Conservation (phyloP, 2,329 filamentous ascomycete genomes). For the Xylaria sp. region DNA sequence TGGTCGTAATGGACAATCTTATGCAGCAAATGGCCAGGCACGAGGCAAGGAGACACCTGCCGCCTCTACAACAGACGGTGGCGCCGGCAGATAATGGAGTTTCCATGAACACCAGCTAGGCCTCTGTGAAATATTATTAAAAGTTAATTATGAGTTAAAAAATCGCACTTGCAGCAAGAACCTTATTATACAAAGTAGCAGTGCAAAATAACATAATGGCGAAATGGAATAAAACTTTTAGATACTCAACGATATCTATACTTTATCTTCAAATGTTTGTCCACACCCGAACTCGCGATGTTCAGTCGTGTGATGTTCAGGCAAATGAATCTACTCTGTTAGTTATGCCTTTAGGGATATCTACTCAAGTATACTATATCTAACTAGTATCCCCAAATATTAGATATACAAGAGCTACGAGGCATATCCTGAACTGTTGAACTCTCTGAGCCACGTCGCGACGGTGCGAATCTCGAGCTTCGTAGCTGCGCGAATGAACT, state of each 20-base stretch:
- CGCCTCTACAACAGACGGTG: conserved; percentile 45
- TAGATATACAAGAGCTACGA: not conserved
- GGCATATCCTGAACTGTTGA: conserved; percentile 3
- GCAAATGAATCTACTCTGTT: not conserved
- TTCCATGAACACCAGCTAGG: conserved; percentile 29
- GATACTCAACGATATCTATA: not conserved
- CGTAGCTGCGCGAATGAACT: conserved; percentile 22
- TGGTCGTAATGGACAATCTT: conserved; percentile 85
- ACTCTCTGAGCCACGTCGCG: conserved; percentile 52
- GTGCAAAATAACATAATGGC: not conserved
- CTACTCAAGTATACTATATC: no score
- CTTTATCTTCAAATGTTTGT: not conserved
- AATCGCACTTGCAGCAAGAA: not conserved
- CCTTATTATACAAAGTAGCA: not conserved
- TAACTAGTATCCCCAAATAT: no score
- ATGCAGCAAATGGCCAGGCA: conserved; percentile 76
- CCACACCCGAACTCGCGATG: not conserved
- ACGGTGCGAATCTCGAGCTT: conserved; percentile 42
- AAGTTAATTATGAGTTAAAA: not conserved
- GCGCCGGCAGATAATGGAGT: conserved; percentile 41
- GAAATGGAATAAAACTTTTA: not conserved
- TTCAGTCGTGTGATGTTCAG: not conserved
- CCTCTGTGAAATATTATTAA: conserved; percentile 16
- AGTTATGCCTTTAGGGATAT: not conserved
- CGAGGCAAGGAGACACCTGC: conserved; percentile 52